Evolutionary conservation across 306 rosid species (phyloP), one percentile per base, ranked within the genome.

Genomic region (Rubus parviflorus): DNA sequence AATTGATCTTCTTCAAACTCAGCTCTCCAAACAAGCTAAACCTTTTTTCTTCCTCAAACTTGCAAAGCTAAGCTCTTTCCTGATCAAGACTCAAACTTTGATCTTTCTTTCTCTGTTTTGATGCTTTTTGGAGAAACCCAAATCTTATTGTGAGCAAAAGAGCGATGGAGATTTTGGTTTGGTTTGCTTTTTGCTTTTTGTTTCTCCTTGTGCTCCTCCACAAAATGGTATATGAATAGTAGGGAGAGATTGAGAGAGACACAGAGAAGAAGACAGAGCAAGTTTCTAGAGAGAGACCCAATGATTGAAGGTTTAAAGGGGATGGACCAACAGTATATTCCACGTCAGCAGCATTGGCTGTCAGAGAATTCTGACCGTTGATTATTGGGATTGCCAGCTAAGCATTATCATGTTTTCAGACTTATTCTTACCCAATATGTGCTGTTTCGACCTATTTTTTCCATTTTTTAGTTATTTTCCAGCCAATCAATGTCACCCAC

Each of bases 231-330:
- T 72, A 81, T 71, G 87, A 83, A 68, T 56, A 25, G 47, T 57
- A 0, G 16, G 30, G 72, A 48, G 80, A 51, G 70, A 72, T 19
- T 22, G 62, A 23, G 67, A 8, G 69, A 79, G 62, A 70, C 67
- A 40, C 78, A 86, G 65, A 82, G 65, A 74, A 35, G 46, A 83
- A 70, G 79, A 78, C 84, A 83, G 46, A 74, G 15, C 5, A 13
- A 61, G 43, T 35, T 62, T 62, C 43, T 14, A 74, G 80, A 84
- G 77, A 86, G 71, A 69, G 72, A 72, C 48, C 86, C 89, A 89
- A 90, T 90, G 89, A 91, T 92, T 90, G 95, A 82, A 47, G 86
- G 83, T 85, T 86, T 85, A 85, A 85, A 84, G 84, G 82, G 81
- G 16, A 19, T 68, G 80, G 72, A 75, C 77, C 19, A 67, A 68